These are phyloP conservation scores for Peribolospora kevripleyi DNA, from an alignment of 768 basidiomycete genomes.

Conservation along the genomic window DNA sequence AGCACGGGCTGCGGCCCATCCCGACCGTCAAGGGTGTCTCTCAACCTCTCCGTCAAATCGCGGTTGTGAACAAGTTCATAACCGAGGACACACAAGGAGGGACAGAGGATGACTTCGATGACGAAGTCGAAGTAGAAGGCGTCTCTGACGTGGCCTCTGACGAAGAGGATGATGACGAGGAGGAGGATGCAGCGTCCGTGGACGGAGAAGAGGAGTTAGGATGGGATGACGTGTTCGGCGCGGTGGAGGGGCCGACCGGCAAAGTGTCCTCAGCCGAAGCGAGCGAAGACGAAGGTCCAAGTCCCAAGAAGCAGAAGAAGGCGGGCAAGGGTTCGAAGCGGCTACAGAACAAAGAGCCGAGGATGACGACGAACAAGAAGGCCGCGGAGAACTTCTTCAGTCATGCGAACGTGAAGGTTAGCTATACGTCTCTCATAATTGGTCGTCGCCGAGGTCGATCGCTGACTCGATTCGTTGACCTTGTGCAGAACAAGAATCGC, in stretches of 20 bases:
- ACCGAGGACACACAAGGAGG: constrained; percentile 9
- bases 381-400: constrained; percentile 78
- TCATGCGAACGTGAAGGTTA: constrained; percentile 50
- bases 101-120: constrained; percentile 3
- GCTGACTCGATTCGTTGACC: neutral
- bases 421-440: neutral
- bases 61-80: constrained; percentile 12
- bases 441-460: constrained; percentile 1
- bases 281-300: constrained; percentile 4
- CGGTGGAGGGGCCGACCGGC: constrained; percentile 14
- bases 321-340: constrained; percentile 17
- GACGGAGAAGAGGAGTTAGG: constrained; percentile 26
- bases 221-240: constrained; percentile 65
- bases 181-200: constrained; percentile 19
- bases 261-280: constrained; percentile 6
- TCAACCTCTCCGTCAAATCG: constrained; percentile 18
- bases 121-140: constrained; percentile 17
- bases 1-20: neutral
- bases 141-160: constrained; percentile 12
- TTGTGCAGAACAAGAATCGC: constrained; percentile 19
- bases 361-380: constrained; percentile 93
- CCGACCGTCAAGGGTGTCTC: constrained; percentile 11
- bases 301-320: constrained; percentile 14
- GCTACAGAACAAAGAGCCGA: constrained; percentile 34
- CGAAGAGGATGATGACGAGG: constrained; percentile 11